These are phyloP conservation scores for Talaromyces sp. DNA, from an alignment of 2,329 filamentous ascomycete species.

Conservation along the genomic window DNA sequence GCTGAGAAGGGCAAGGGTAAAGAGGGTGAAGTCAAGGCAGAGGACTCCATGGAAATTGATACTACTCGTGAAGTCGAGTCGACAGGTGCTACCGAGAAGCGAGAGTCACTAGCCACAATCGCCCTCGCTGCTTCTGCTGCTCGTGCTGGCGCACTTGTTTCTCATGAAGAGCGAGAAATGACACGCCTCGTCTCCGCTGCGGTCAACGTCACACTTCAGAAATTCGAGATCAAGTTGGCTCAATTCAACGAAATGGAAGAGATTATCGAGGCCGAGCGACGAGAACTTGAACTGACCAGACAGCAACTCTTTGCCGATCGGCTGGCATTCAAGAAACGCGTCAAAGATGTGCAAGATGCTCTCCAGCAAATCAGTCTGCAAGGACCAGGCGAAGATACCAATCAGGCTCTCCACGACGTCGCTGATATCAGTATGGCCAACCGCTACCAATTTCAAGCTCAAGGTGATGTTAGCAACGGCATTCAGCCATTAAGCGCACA, in stretches of 20 bases:
- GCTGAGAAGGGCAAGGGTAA: constrained; percentile 51
- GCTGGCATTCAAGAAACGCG: constrained; percentile 81
- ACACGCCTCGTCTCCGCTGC: constrained; percentile 87
- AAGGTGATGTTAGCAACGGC: constrained; percentile 29
- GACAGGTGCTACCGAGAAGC: constrained; percentile 45
- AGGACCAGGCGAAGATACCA: constrained; percentile 42
- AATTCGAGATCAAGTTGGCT: constrained; percentile 90
- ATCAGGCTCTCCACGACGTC: constrained; percentile 34
- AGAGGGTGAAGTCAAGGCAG: constrained; percentile 50
- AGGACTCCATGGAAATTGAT: constrained; percentile 60
- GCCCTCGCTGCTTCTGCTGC: constrained; percentile 83
- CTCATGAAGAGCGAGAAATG: constrained; percentile 95
- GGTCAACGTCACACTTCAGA: constrained; percentile 90
- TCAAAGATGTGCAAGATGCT: constrained; percentile 75
- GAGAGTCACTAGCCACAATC: constrained; percentile 62
- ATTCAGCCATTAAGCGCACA: constrained; percentile 42
- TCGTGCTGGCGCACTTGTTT: constrained; percentile 81
- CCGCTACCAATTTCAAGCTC: constrained; percentile 38
- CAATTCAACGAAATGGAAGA: constrained; percentile 97
- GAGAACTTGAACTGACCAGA: constrained; percentile 85
- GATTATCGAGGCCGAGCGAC: constrained; percentile 83
- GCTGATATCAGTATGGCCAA: constrained; percentile 36
- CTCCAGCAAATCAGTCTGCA: constrained; percentile 50
- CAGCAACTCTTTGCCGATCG: constrained; percentile 94
- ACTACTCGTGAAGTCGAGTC: constrained; percentile 30